Base-by-base conservation (phyloP, 2,329 filamentous ascomycete species). In the Colletotrichum somersetense region DNA sequence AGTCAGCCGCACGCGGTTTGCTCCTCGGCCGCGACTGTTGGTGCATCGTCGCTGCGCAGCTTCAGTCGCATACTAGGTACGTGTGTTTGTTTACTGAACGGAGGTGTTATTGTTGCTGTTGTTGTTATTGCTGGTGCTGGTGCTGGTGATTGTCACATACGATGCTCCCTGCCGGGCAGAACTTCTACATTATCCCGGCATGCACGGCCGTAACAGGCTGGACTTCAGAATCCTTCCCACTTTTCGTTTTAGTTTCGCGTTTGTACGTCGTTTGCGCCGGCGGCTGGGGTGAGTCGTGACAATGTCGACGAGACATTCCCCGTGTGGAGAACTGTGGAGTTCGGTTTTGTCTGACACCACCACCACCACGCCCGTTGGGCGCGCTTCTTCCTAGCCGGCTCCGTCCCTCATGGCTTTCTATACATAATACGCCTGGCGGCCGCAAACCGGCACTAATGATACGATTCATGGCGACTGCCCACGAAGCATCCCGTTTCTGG, bases 291-390 rank as follows among this genome's bases (percentile, higher is more conserved):
- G 30, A 30, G 30, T 30, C 30, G 30, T 30, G 35, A 23, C 57
- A 18, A 18, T 62, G 38, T 40, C 33, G 40, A n/a, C 38, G 57
- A 71, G 64, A 67, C 64, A 71, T 53, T 14, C 30, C 56, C 35
- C 16, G 33, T 42, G 42, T 42, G 42, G n/a, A 35, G 62, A 52
- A 67, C 61, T 67, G 64, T 58, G 68, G 68, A 57, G 68, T 62
- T 67, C 30, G 30, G 30, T 30, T 67, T 33, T 48, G 68, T 44
- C 46, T 58, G 50, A 67, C 50, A 62, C 67, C 57, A 57, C 68
- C 42, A 71, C 50, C 57, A 57, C 68, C 42, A 71, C 50, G 57
- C 67, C 42, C 57, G 64, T 62, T 48, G 62, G 50, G 62, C 50
- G 62, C 33, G 55, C n/a, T 38, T 48, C 50, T 55, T 58, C n/a